Evolutionary conservation across 1,284 basidiomycete species (phyloP).

Genomic region (Pseudozyma pruni): DNA sequence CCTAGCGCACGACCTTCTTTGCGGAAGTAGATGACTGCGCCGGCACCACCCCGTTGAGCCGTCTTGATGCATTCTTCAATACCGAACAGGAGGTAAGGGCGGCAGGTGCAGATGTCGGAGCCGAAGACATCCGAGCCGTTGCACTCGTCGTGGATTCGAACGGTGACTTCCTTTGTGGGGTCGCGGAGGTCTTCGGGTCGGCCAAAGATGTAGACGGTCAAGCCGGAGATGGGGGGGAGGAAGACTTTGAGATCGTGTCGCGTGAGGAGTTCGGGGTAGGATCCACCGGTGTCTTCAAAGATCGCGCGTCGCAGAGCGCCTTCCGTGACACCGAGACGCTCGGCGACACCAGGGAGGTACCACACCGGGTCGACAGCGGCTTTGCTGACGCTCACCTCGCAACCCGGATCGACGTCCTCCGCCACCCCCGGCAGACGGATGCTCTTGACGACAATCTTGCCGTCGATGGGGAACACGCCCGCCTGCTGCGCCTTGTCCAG

Average conservation of each 20-base stretch:
- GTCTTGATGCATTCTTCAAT: slow-evolving; percentile 90
- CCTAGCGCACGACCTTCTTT: slow-evolving; percentile 92
- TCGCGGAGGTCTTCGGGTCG: slow-evolving; percentile 59
- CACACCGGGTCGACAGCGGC: slow-evolving; percentile 76
- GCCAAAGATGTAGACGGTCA: slow-evolving; percentile 92
- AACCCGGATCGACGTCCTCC: slow-evolving; percentile 74
- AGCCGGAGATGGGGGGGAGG: slow-evolving; percentile 89
- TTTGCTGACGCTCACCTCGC: slow-evolving; percentile 87
- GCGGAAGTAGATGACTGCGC: slow-evolving; percentile 91
- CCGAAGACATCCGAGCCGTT: slow-evolving; percentile 89
- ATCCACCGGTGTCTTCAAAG: slow-evolving; percentile 91
- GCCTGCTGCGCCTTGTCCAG: slow-evolving; percentile 80
- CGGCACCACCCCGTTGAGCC: slow-evolving; percentile 88
- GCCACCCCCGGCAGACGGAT: slow-evolving; percentile 50
- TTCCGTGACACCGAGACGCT: slow-evolving; percentile 73
- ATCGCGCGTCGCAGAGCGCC: slow-evolving; percentile 83
- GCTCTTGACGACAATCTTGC: slow-evolving; percentile 74
- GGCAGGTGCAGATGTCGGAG: slow-evolving; percentile 88
- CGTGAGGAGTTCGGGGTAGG: slow-evolving; percentile 95
- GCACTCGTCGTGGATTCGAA: slow-evolving; percentile 93
- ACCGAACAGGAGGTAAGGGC: slow-evolving; percentile 89
- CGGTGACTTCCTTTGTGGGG: slow-evolving; percentile 78
- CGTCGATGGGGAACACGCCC: slow-evolving; percentile 82
- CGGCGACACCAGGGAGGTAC: slow-evolving; percentile 83
- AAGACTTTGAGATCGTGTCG: slow-evolving; percentile 94